A percentile compares a stretch with the other conserved stretches of the same genome.
phyloP scores from a whole-genome alignment of 176 grass and related monocot genomes.

The Hyparrhenia diplandra region DNA sequence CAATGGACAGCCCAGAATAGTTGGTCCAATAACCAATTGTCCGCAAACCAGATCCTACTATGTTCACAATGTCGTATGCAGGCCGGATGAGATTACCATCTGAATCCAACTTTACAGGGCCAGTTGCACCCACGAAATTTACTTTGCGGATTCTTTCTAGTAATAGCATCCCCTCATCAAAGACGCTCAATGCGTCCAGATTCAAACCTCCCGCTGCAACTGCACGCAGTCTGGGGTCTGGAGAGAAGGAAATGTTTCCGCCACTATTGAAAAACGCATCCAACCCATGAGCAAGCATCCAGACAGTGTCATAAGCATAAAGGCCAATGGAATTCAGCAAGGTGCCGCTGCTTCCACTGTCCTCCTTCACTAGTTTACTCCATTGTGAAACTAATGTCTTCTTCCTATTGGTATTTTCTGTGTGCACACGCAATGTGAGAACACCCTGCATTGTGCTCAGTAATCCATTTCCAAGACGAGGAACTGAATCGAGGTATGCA shows the following conservation, averaged over 20 bases:
- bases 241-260: conserved; percentile 72
- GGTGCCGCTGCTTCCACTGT: conserved; percentile 13
- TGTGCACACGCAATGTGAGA: conserved; percentile 70
- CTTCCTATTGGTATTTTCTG: conserved; percentile 58
- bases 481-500: conserved; percentile 52
- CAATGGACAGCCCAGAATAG: conserved; percentile 72
- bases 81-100: conserved; percentile 63
- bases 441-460: conserved; percentile 69
- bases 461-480: conserved; percentile 7
- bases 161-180: conserved; percentile 53
- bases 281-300: conserved; percentile 79
- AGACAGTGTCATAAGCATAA: conserved; percentile 82
- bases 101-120: conserved; percentile 58
- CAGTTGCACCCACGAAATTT: conserved; percentile 67
- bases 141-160: conserved; percentile 52
- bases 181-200: conserved; percentile 61
- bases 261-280: conserved; percentile 67
- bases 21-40: conserved; percentile 86
- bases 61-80: conserved; percentile 79
- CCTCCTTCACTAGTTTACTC: conserved; percentile 45
- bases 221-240: conserved; percentile 52
- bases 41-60: conserved; percentile 64
- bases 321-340: conserved; percentile 59
- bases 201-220: conserved; percentile 36
- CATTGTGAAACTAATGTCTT: conserved; percentile 51